Percentiles rank a stretch among this genome's conserved stretches.
Conservation (phyloP, 2,329 filamentous ascomycete genomes). For the Fusarium nisikadoi region DNA sequence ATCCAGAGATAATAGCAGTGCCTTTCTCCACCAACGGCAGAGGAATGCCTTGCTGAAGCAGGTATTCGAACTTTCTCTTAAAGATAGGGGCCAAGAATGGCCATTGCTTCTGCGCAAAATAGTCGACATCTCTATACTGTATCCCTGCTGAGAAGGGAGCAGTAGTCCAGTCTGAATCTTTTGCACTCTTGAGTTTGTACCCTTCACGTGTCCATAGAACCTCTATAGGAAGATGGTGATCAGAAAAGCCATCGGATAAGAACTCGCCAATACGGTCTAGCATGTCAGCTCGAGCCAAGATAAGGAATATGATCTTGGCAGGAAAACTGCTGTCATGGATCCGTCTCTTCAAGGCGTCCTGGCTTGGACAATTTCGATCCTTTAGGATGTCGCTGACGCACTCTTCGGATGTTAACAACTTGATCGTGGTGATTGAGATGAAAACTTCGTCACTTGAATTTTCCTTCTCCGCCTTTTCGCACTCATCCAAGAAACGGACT, state of each 20-base stretch:
- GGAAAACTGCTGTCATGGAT: not conserved
- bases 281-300: not conserved
- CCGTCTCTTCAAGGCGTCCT: not conserved
- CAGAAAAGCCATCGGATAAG: not conserved
- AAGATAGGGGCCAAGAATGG: not conserved
- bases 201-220: not conserved
- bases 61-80: not conserved
- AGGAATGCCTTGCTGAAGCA: not conserved
- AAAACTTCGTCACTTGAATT: not conserved
- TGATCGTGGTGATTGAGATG: not conserved
- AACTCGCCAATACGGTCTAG: not conserved
- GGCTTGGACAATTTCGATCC: not conserved
- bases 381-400: not conserved
- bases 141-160: not conserved
- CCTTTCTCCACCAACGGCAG: not conserved
- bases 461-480: not conserved
- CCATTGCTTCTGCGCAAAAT: not conserved
- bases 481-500: not conserved
- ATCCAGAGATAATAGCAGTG: not conserved
- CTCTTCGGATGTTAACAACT: not conserved
- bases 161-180: not conserved
- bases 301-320: not conserved
- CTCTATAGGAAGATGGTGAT: not conserved
- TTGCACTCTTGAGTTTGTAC: not conserved
- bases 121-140: not conserved